A percentile compares a stretch with the other conserved stretches of the same genome.
Conservation (phyloP, 1,139 yeast genomes). For the Nadsonia starkeyi-henricii region DNA sequence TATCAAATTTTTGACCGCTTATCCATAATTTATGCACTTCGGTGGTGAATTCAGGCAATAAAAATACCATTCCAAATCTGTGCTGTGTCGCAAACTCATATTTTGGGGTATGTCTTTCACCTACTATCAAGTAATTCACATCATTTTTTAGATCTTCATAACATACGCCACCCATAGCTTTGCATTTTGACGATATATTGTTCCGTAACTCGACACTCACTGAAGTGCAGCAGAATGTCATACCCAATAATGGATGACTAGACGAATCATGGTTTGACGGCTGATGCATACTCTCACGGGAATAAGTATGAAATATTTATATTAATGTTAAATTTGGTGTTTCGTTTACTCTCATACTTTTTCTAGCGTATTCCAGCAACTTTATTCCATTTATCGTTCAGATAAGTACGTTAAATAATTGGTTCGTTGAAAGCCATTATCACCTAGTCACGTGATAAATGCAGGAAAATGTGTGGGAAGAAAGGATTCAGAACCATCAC, state of each 20-base stretch:
- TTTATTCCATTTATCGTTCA: no score
- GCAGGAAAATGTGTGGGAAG: no score
- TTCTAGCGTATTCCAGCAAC: no score
- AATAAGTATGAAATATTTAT: no score
- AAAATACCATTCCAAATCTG: slow-evolving; percentile 45
- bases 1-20: slow-evolving; percentile 32
- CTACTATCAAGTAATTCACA: slow-evolving; percentile 54
- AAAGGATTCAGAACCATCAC: no score
- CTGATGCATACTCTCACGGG: no score
- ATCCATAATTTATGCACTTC: slow-evolving; percentile 40
- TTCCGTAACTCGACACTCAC: slow-evolving; percentile 13
- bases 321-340: no score
- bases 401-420: no score
- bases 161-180: slow-evolving; percentile 50
- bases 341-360: no score
- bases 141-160: slow-evolving; percentile 52
- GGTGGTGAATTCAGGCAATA: slow-evolving; percentile 34
- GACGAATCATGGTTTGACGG: not conserved
- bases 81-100: slow-evolving; percentile 47
- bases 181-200: slow-evolving; percentile 21
- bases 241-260: slow-evolving; percentile 16
- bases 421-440: no score
- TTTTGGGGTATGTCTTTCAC: slow-evolving; percentile 51
- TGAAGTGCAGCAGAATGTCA: slow-evolving; percentile 21
- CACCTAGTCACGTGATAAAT: no score